Evolutionary conservation across 805 yeast genomes (phyloP).

Genomic region (Candida tibetensis): DNA sequence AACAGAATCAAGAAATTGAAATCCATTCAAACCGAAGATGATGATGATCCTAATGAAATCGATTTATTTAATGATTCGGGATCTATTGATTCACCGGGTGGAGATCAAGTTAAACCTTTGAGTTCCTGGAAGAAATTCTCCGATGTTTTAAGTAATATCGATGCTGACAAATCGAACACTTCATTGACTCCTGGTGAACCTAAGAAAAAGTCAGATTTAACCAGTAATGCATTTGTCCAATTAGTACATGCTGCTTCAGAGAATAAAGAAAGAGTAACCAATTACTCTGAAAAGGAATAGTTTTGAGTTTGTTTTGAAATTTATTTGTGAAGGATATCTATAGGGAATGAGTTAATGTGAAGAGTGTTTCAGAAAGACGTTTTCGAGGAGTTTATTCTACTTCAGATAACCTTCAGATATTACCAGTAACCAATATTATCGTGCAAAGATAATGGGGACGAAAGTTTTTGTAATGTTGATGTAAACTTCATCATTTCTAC

Average conservation of each 20-base stretch:
- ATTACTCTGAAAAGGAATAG: conserved; percentile 8
- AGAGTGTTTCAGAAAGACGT: too few species aligned
- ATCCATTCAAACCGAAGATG: conserved; percentile 55
- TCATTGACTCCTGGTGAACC: conserved; percentile 13
- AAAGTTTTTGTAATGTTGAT: too few species aligned
- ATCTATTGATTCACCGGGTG: conserved; percentile 11
- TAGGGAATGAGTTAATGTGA: too few species aligned
- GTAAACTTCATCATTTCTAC: too few species aligned
- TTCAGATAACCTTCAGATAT: too few species aligned
- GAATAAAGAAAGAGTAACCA: conserved; percentile 47
- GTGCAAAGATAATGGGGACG: too few species aligned
- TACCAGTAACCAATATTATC: too few species aligned
- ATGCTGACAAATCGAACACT: conserved; percentile 19
- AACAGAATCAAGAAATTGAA: conserved; percentile 75
- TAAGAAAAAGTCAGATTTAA: conserved; percentile 34
- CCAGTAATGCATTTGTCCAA: conserved; percentile 61
- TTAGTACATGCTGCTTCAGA: conserved; percentile 66
- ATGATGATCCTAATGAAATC: conserved; percentile 50
- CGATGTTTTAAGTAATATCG: conserved; percentile 20
- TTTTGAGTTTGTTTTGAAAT: too few species aligned
- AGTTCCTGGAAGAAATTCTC: conserved; percentile 29
- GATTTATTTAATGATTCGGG: conserved; percentile 39
- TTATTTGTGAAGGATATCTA: too few species aligned
- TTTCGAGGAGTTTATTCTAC: too few species aligned
- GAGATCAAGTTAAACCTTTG: conserved; percentile 15